A percentile compares a stretch with the other conserved stretches of the same genome.
Evolutionary conservation across 129 eudicot species (phyloP).

Genomic region (carrot (Daucus carota)): DNA sequence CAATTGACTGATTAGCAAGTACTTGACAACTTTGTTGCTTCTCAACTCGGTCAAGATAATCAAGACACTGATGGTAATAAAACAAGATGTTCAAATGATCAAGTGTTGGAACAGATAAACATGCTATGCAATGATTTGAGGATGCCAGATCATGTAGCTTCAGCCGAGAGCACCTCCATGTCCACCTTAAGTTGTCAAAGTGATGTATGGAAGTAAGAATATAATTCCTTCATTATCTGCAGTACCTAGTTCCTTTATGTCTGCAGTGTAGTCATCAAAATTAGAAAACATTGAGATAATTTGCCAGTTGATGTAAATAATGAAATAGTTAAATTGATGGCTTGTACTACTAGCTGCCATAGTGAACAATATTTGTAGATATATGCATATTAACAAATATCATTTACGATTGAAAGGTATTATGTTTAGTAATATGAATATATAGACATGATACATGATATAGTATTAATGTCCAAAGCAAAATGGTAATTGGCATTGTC

Average conservation of each 20-base stretch:
- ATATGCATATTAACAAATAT: too few species aligned
- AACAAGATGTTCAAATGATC: conserved; percentile 21
- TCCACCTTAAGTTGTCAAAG: conserved; percentile 48
- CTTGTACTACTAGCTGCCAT: too few species aligned
- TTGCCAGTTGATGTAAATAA: conserved; percentile 28
- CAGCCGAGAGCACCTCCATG: conserved; percentile 43
- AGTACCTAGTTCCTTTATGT: too few species aligned
- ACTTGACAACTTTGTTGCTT: conserved; percentile 76
- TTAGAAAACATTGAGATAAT: background rate
- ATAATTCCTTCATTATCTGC: too few species aligned
- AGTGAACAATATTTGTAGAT: too few species aligned
- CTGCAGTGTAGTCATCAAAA: too few species aligned
- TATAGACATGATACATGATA: too few species aligned
- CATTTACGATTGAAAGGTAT: too few species aligned
- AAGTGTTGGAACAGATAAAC: conserved; percentile 38
- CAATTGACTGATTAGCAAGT: conserved; percentile 76
- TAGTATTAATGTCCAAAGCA: too few species aligned
- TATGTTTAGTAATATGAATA: too few species aligned
- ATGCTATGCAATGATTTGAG: conserved; percentile 32
- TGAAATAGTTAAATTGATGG: conserved; percentile 19
- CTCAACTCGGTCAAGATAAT: conserved; percentile 61
- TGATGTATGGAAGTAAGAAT: conserved; percentile 51
- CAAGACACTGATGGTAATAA: conserved; percentile 17
- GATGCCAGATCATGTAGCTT: conserved; percentile 37
- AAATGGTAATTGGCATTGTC: too few species aligned